phyloP scores from a whole-genome alignment of 2,329 filamentous ascomycete species.

The Ploettnerulaceae sp. region DNA sequence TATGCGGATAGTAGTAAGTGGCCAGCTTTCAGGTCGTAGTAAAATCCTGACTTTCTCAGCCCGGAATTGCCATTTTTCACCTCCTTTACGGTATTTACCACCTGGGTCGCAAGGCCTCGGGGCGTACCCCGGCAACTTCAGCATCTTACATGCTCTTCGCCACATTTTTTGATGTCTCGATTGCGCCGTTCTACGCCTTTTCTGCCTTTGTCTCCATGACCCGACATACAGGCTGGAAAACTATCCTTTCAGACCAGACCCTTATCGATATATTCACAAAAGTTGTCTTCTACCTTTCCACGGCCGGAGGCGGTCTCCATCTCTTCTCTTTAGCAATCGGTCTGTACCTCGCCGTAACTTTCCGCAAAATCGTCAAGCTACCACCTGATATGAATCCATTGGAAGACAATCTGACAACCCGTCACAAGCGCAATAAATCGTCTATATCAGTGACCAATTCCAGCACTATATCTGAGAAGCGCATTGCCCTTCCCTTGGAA shows the following conservation, averaged over 20 bases:
- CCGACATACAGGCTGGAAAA: slow-evolving; percentile 53
- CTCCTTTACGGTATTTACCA: slow-evolving; percentile 78
- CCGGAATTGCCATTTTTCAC: slow-evolving; percentile 68
- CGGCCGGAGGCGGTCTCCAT: slow-evolving; percentile 63
- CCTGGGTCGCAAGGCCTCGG: slow-evolving; percentile 63
- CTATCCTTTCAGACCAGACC: slow-evolving; percentile 54
- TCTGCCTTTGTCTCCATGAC: slow-evolving; percentile 44
- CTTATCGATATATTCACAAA: slow-evolving; percentile 57
- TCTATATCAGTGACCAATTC: slow-evolving; percentile 28
- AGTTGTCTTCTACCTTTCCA: slow-evolving; percentile 63
- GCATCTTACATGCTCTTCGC: slow-evolving; percentile 89
- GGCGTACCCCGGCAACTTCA: slow-evolving; percentile 71
- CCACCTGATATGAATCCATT: slow-evolving; percentile 95
- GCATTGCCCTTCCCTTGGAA: slow-evolving; percentile 46
- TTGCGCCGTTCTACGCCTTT: slow-evolving; percentile 53
- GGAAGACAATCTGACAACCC: slow-evolving; percentile 76
- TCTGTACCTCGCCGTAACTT: slow-evolving; percentile 70
- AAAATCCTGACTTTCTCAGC: slow-evolving; percentile 45
- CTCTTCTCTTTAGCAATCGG: slow-evolving; percentile 65
- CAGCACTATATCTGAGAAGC: slow-evolving; percentile 51
- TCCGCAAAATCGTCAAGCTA: slow-evolving; percentile 74
- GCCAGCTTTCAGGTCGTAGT: neutral
- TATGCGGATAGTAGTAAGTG: slow-evolving; percentile 66
- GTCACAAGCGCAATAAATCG: slow-evolving; percentile 72
- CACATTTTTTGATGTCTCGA: slow-evolving; percentile 60